phyloP scores from a whole-genome alignment of 164 flowering plant species.

The Stephania yunnanensis region DNA sequence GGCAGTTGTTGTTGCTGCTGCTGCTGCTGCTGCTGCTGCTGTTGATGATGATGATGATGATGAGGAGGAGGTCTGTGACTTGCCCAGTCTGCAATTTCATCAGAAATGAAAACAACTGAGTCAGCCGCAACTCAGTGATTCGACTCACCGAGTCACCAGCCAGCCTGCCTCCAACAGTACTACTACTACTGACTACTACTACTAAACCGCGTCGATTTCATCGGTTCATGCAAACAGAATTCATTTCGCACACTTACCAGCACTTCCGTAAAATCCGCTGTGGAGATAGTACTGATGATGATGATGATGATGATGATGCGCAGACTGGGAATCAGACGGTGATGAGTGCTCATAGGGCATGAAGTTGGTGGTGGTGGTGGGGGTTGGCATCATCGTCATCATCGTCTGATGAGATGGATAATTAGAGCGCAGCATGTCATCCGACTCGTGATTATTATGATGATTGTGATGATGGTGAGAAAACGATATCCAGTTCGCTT shows the following conservation, averaged over 20 bases:
- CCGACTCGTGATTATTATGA: constrained; percentile 17
- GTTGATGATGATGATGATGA: too few species aligned
- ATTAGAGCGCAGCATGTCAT: constrained; percentile 44
- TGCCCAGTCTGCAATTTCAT: constrained; percentile 19
- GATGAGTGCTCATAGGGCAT: constrained; percentile 24
- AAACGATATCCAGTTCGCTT: constrained; percentile 73
- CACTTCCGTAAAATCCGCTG: constrained; percentile 42
- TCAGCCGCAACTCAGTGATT: not conserved
- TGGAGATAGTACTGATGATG: constrained; percentile 27
- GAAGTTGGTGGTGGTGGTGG: not conserved
- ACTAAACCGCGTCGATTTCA: too few species aligned
- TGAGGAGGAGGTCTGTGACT: not conserved
- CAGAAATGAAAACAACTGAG: not conserved
- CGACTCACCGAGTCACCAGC: not conserved
- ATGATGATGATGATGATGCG: too few species aligned
- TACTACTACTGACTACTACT: not conserved
- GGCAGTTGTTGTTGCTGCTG: not conserved
- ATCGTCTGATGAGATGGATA: constrained; percentile 30
- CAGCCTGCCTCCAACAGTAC: not conserved
- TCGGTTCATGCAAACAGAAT: not conserved
- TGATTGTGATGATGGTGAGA: constrained; percentile 28
- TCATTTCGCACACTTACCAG: constrained; percentile 11
- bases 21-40: too few species aligned
- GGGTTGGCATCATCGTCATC: too few species aligned
- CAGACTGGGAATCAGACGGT: constrained; percentile 5